Base-by-base conservation (phyloP, 768 basidiomycete species). In the Leccinum variicolor region DNA sequence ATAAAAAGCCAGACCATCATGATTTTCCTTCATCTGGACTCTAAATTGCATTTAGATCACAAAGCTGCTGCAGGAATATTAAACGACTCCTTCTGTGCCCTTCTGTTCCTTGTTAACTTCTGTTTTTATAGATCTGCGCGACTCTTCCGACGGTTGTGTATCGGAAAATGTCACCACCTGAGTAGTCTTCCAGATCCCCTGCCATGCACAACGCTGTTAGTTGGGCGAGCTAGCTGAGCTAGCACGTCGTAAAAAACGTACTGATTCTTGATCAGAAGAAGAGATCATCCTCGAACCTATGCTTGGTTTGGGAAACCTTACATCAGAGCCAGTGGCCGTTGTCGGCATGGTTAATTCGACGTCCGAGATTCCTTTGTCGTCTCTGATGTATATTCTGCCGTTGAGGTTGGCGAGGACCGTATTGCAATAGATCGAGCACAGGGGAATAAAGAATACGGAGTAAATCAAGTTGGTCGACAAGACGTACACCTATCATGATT, bases 401-500 rank as follows among this genome's bases (percentile, higher is more conserved):
- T 51, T 51, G 19, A 51, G 21, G 21, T 51, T 51, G 50, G 50
- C 50, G 50, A 51, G 45, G 21, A 54, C 41, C 1, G 53, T 47
- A 33, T 54, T 54, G 45, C 45, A 54, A 31, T 54, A 54, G 0
- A 54, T 47, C 19, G 53, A 47, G 29, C 53, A 54, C 6, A 54
- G 53, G 0, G 53, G 53, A n/a, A 47, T 46, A 10, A 21, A 45
- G 31, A 54, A 54, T 8, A 36, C 23, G 8, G 53, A 11, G 19
- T 54, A 54, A 21, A 54, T 36, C 14, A 54, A 33, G 25, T 54
- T 54, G 6, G 45, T 3, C 21, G 53, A 34, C 17, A 54, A 21
- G 19, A 47, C 33, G 19, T 36, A 19, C 31, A 54, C 53, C 53
- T 54, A 17, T 47, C 21, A 15, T 50, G 14, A 28, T 51, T 19